Conservation (phyloP, 2,329 filamentous ascomycete genomes). For the Botrytis tulipae region DNA sequence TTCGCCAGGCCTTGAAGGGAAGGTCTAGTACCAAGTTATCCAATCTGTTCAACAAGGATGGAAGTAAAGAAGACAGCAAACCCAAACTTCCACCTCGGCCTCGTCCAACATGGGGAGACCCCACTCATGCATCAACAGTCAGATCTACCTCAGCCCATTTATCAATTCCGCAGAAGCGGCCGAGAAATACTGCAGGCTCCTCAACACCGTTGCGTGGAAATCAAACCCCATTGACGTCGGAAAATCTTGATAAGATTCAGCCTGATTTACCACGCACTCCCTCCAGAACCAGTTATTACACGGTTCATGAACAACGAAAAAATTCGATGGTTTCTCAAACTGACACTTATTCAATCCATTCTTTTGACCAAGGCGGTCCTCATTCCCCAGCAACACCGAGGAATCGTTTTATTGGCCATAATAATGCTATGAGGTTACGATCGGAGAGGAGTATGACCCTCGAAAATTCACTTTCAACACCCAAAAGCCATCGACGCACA, state of each 20-base stretch:
- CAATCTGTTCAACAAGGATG: conserved; percentile 51
- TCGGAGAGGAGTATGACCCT: conserved; percentile 40
- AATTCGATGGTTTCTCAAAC: conserved; percentile 57
- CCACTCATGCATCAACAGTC: conserved; percentile 26
- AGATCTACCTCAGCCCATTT: conserved; percentile 32
- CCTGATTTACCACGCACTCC: conserved; percentile 40
- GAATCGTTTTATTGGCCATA: conserved; percentile 37
- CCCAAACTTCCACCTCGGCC: conserved; percentile 31
- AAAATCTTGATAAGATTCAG: conserved; percentile 39
- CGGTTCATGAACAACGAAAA: conserved; percentile 50
- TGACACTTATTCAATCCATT: conserved; percentile 54
- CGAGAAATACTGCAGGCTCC: conserved; percentile 33
- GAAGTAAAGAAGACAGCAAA: conserved; percentile 23
- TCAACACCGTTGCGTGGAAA: conserved; percentile 40
- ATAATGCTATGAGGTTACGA: conserved; percentile 38
- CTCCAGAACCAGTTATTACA: conserved; percentile 50
- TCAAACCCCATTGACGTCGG: conserved; percentile 43
- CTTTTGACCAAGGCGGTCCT: conserved; percentile 44
- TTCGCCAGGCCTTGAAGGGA: conserved; percentile 54
- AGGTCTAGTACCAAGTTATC: conserved; percentile 48
- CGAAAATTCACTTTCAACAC: conserved; percentile 27
- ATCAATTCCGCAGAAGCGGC: conserved; percentile 39
- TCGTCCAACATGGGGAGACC: conserved; percentile 32
- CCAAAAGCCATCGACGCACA: conserved; percentile 37
- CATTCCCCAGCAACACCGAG: conserved; percentile 45